Evolutionary conservation across 2,329 filamentous ascomycete genomes (phyloP).

Genomic region (Thelonectria rubi): DNA sequence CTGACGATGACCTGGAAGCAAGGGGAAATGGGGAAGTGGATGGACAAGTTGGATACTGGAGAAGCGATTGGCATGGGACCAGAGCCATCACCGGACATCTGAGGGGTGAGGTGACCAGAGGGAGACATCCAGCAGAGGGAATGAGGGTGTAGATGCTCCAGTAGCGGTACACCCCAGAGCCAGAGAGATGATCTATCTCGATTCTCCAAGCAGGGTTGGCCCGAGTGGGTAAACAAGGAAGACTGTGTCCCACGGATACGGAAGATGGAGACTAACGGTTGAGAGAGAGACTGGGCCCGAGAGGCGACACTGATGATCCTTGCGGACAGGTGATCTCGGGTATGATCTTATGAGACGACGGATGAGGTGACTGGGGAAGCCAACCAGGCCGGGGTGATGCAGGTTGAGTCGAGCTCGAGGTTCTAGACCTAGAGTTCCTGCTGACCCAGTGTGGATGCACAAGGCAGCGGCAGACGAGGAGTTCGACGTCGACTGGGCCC

Average conservation of each 20-base stretch:
- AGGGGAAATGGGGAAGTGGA: slow-evolving; percentile 27
- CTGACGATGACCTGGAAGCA: slow-evolving; percentile 21
- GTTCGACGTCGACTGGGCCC: slow-evolving; percentile 21
- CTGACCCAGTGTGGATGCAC: slow-evolving; percentile 32
- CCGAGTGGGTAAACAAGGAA: slow-evolving; percentile 27
- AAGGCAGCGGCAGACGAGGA: slow-evolving; percentile 18
- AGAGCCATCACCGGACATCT: slow-evolving; percentile 20
- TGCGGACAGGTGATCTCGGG: slow-evolving; percentile 37
- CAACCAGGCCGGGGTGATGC: slow-evolving; percentile 31
- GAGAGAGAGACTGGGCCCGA: slow-evolving; percentile 33
- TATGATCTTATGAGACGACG: slow-evolving; percentile 38
- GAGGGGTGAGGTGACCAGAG: slow-evolving; percentile 27
- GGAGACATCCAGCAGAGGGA: slow-evolving; percentile 23
- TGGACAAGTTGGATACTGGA: slow-evolving; percentile 22
- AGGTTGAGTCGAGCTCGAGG: slow-evolving; percentile 33
- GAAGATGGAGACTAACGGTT: slow-evolving; percentile 27
- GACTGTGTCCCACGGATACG: slow-evolving; percentile 34
- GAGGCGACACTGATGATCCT: slow-evolving; percentile 29
- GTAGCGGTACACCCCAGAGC: slow-evolving; percentile 27
- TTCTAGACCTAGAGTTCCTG: slow-evolving; percentile 38
- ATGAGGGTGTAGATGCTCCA: slow-evolving; percentile 26
- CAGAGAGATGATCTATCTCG: slow-evolving; percentile 39
- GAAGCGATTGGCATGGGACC: slow-evolving; percentile 33
- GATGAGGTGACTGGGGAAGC: slow-evolving; percentile 38
- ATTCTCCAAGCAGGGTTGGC: slow-evolving; percentile 32